A percentile compares a stretch with the other conserved stretches of the same genome.
Conservation (phyloP, 805 yeast species). For the Candida arabinofermentans region DNA sequence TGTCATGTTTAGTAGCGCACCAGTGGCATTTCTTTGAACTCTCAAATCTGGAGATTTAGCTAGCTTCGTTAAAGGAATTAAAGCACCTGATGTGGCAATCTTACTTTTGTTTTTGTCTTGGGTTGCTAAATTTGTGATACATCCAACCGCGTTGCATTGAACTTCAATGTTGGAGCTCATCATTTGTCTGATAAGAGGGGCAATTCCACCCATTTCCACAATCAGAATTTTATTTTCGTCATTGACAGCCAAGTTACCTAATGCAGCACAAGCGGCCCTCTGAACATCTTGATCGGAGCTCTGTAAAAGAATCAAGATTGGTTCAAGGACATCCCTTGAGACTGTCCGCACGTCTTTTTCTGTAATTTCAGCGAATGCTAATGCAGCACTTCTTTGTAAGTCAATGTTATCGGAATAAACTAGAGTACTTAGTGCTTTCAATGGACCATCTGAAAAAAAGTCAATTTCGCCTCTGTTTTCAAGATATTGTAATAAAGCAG, state of each 20-base stretch:
- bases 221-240: constrained; percentile 89
- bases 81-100: constrained; percentile 94
- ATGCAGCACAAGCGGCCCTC: constrained; percentile 97
- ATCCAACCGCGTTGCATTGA: constrained; percentile 98
- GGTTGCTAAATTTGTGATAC: constrained; percentile 96
- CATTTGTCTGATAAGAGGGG: constrained; percentile 96
- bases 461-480: constrained; percentile 89
- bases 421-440: constrained; percentile 84
- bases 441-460: constrained; percentile 81
- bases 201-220: constrained; percentile 97
- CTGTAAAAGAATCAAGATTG: constrained; percentile 82
- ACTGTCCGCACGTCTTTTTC: constrained; percentile 94
- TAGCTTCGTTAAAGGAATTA: constrained; percentile 87
- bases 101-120: constrained; percentile 95
- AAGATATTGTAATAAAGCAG: constrained; percentile 80
- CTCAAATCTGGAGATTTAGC: constrained; percentile 93
- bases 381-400: constrained; percentile 92
- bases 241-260: constrained; percentile 97
- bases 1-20: constrained; percentile 96
- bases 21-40: constrained; percentile 98
- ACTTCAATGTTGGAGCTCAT: constrained; percentile 95
- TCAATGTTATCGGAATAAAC: constrained; percentile 95
- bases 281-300: constrained; percentile 91
- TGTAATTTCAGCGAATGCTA: constrained; percentile 97
- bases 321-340: constrained; percentile 87